Evolutionary conservation across 2,329 filamentous ascomycete genomes (phyloP).

Genomic region (Fusarium illudens): DNA sequence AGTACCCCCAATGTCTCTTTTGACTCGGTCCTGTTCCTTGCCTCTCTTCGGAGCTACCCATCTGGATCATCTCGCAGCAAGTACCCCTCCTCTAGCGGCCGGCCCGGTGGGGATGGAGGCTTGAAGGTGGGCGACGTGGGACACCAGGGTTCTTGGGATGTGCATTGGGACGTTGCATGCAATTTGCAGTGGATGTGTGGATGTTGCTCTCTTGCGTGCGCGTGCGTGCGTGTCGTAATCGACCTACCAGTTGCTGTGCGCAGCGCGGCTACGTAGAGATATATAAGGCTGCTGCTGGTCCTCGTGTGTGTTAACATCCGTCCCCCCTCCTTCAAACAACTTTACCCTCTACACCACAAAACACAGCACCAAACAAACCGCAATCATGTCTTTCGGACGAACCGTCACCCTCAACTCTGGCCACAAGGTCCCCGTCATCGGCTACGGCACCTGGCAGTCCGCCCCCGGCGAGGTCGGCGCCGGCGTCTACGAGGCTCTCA

Average conservation of each 20-base stretch:
- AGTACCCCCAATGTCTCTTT: not conserved
- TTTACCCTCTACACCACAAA: not conserved
- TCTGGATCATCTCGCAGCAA: not conserved
- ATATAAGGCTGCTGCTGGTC: slow-evolving; percentile 4
- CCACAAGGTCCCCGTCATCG: slow-evolving; percentile 69
- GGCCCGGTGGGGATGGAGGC: slow-evolving; percentile 7
- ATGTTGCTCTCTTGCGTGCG: not conserved
- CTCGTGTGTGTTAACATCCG: not conserved
- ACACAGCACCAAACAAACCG: not conserved
- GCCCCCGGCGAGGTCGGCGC: slow-evolving; percentile 69
- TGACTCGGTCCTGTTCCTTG: not conserved
- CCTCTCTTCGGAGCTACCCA: slow-evolving; percentile 22
- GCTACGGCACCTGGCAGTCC: slow-evolving; percentile 73
- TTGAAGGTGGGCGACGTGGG: slow-evolving; percentile 2
- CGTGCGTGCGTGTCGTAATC: slow-evolving; percentile 8
- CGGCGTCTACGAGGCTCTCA: slow-evolving; percentile 71
- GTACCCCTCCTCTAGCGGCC: slow-evolving; percentile 11
- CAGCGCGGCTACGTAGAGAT: slow-evolving; percentile 9
- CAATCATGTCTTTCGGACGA: slow-evolving; percentile 63
- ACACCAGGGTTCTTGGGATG: slow-evolving; percentile 29
- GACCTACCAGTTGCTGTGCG: slow-evolving; percentile 1
- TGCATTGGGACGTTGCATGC: not conserved
- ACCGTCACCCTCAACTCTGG: slow-evolving; percentile 70
- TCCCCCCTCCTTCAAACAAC: not conserved
- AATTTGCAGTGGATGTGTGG: too few relatives aligned